Base-by-base conservation (phyloP, 768 basidiomycete species). In the Lepiota brunneoincarnata region DNA sequence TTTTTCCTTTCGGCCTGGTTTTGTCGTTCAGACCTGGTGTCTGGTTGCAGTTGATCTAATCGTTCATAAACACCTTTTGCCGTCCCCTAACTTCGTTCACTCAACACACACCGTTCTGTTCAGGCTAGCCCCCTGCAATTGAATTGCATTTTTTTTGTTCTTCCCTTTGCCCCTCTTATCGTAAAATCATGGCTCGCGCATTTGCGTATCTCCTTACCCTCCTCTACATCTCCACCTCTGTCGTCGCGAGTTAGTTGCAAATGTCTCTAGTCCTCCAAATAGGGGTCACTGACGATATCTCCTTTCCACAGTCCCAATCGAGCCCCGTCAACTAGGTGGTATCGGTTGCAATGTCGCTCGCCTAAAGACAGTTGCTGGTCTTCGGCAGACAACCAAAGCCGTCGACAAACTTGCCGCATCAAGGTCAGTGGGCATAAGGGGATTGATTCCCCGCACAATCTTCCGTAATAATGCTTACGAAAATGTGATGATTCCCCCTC, bases 291-390 rank as follows among this genome's bases (percentile, higher is more conserved):
- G 17, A 3, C 17, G 4, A 9, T 45, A 15, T 17, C 11, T 39
- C 28, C 11, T 14, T 17, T 31, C 40, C 39, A 48, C 24, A 54
- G 53, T 44, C 31, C 53, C 53, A 17, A 26, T 54, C 39, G 45
- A 54, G 20, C 18, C 55, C 34, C 58, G 55, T 54, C 42, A 49
- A 42, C 38, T 55, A 20, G 55, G 55, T 18, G 55, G 50, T 26
- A 26, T 51, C 20, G 31, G 46, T 12, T 67, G 68, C 54, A 66
- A 64, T 43, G 52, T 61, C 17, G 62, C 64, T 37, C 65, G 65
- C 21, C 47, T 62, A 23, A 60, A 64, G 31, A 66, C 62, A 23
- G 63, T 67, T 28, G 50, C 53, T 17, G 55, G 56, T 23, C 67
- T 67, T 24, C 62, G 60, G 1, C 44, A 48, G 23, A 62, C 66